phyloP scores from a whole-genome alignment of 148 eudicot species.

The Nepenthes gracilis region DNA sequence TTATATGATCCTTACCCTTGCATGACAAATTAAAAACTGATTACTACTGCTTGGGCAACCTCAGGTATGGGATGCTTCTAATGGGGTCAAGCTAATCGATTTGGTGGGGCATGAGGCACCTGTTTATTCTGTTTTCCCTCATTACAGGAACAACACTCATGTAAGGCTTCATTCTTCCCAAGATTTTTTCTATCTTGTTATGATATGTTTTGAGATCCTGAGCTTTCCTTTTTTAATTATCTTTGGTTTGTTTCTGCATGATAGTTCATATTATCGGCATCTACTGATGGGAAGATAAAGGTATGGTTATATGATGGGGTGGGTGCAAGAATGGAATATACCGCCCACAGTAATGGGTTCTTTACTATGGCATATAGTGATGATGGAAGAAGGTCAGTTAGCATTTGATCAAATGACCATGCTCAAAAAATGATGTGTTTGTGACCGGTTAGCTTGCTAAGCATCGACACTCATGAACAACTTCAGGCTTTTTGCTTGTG shows the following conservation, averaged over 20 bases:
- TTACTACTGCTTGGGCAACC: no score
- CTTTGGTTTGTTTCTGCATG: not conserved
- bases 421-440: not conserved
- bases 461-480: not conserved
- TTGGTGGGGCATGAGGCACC: conserved; percentile 22
- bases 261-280: conserved; percentile 40
- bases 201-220: not conserved
- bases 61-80: conserved; percentile 18
- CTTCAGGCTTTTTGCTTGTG: conserved; percentile 41
- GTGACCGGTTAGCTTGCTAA: not conserved
- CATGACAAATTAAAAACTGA: no score
- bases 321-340: conserved; percentile 36
- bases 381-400: conserved; percentile 29
- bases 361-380: conserved; percentile 41
- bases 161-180: conserved; percentile 1
- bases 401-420: conserved; percentile 6
- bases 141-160: conserved; percentile 9
- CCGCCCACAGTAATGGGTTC: conserved; percentile 38
- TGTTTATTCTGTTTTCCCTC: conserved; percentile 19
- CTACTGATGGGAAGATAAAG: conserved; percentile 41
- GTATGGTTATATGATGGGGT: conserved; percentile 40
- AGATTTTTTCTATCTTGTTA: not conserved
- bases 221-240: not conserved
- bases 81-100: conserved; percentile 13
- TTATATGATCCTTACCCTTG: no score